These are phyloP conservation scores for Platismatia glauca DNA, from an alignment of 495 filamentous ascomycete species.

Conservation along the genomic window DNA sequence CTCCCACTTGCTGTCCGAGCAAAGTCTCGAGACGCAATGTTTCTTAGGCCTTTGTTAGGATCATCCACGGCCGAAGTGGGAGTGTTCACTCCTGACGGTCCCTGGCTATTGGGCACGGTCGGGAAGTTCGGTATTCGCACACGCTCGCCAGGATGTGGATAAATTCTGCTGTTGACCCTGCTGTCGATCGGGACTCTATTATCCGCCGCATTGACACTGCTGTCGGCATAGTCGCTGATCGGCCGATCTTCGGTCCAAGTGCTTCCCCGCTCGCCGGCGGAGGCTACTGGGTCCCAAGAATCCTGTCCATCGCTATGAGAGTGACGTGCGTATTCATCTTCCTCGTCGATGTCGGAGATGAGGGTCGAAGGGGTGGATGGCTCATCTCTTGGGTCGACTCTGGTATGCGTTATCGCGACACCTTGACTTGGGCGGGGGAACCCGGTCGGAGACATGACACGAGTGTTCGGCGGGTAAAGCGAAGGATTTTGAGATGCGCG, in stretches of 20 bases:
- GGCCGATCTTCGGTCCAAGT: slow-evolving; percentile 17
- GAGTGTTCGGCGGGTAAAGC: slow-evolving; percentile 12
- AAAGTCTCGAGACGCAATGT: slow-evolving; percentile 21
- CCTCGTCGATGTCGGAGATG: slow-evolving; percentile 25
- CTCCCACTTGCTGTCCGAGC: slow-evolving; percentile 12
- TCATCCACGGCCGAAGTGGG: slow-evolving; percentile 9
- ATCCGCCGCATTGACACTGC: not conserved
- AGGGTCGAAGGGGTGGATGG: slow-evolving; percentile 21
- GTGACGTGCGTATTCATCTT: slow-evolving; percentile 18
- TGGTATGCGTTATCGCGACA: slow-evolving; percentile 16
- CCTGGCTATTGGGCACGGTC: slow-evolving; percentile 20
- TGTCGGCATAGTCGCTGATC: not conserved
- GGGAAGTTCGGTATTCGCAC: slow-evolving; percentile 26
- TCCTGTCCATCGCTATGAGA: slow-evolving; percentile 22
- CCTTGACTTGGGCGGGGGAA: slow-evolving; percentile 19
- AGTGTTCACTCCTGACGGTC: slow-evolving; percentile 14
- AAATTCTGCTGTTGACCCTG: slow-evolving; percentile 21
- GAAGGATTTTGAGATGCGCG: slow-evolving; percentile 19
- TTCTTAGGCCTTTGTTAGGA: slow-evolving; percentile 16
- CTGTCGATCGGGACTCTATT: not conserved
- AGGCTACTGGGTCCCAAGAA: slow-evolving; percentile 23
- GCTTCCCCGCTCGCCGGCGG: slow-evolving; percentile 15
- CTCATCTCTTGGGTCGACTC: slow-evolving; percentile 13
- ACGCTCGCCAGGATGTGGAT: slow-evolving; percentile 24
- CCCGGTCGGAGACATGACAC: slow-evolving; percentile 13